Percentiles rank a stretch among this genome's conserved stretches.
phyloP scores from a whole-genome alignment of 768 basidiomycete species.

The Leccinum rimulosum region DNA sequence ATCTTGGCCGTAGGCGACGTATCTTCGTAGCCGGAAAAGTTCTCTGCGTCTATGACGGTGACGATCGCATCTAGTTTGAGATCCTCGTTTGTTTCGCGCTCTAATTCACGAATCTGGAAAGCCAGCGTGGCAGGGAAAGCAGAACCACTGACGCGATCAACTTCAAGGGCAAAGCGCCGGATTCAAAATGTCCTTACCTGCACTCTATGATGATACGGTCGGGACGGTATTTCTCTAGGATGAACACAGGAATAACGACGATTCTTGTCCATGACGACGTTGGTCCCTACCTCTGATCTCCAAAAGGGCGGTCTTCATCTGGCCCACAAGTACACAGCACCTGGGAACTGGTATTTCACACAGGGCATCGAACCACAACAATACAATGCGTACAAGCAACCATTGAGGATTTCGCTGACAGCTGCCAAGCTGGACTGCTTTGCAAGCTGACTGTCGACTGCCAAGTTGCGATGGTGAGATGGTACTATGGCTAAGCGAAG shows the following conservation, averaged over 20 bases:
- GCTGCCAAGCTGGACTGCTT: slow-evolving; percentile 79
- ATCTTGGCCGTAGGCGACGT: slow-evolving; percentile 88
- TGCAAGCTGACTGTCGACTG: slow-evolving; percentile 90
- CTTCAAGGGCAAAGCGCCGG: background rate
- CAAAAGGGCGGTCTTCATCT: slow-evolving; percentile 86
- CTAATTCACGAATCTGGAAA: slow-evolving; percentile 90
- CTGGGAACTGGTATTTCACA: slow-evolving; percentile 36
- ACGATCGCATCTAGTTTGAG: slow-evolving; percentile 87
- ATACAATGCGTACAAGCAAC: slow-evolving; percentile 70
- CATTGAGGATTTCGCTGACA: slow-evolving; percentile 92
- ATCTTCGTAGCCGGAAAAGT: slow-evolving; percentile 92
- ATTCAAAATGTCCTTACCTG: slow-evolving; percentile 53
- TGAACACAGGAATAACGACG: background rate
- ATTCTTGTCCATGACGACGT: background rate
- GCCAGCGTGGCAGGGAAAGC: slow-evolving; percentile 95
- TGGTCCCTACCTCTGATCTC: slow-evolving; percentile 73
- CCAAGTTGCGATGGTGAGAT: slow-evolving; percentile 4
- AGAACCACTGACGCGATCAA: slow-evolving; percentile 59
- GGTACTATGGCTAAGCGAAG: background rate
- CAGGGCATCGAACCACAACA: background rate
- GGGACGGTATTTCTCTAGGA: slow-evolving; percentile 72
- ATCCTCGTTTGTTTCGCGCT: slow-evolving; percentile 69
- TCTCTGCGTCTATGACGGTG: slow-evolving; percentile 89
- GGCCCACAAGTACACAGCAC: slow-evolving; percentile 93
- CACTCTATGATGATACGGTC: slow-evolving; percentile 95